These are phyloP conservation scores for Leptosphaerulina australis DNA, from an alignment of 2,329 filamentous ascomycete genomes.

Conservation along the genomic window DNA sequence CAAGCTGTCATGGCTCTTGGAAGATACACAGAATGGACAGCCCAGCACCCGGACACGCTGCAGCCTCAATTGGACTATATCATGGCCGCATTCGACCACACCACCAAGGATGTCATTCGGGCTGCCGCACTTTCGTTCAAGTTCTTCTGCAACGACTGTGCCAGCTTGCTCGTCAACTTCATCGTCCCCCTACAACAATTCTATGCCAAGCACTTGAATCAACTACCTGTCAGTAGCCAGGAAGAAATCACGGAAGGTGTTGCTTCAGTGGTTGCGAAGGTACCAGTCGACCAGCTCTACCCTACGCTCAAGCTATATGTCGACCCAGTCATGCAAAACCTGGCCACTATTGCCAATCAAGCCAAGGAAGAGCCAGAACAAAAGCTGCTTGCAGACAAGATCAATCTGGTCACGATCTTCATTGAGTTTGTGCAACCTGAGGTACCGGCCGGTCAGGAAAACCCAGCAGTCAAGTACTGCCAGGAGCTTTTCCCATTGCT, in stretches of 20 bases:
- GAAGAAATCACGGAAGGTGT: constrained; percentile 97
- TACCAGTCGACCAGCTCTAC: constrained; percentile 80
- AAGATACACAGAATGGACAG: constrained; percentile 97
- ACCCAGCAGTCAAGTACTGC: constrained; percentile 95
- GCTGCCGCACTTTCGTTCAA: constrained; percentile 94
- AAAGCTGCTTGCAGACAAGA: constrained; percentile 85
- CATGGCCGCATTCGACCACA: constrained; percentile 86
- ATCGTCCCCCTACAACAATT: constrained; percentile 88
- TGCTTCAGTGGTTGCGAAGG: constrained; percentile 85
- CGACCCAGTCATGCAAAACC: constrained; percentile 82
- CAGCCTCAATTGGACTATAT: constrained; percentile 95
- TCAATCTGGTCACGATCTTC: constrained; percentile 91
- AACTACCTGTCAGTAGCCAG: constrained; percentile 82
- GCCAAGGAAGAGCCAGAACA: constrained; percentile 84
- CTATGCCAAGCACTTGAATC: constrained; percentile 87
- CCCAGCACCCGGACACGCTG: constrained; percentile 88
- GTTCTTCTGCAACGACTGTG: constrained; percentile 96
- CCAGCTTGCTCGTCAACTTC: constrained; percentile 80
- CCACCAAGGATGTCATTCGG: constrained; percentile 86
- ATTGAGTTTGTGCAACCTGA: constrained; percentile 79
- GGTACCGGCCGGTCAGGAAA: constrained; percentile 70
- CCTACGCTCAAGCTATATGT: constrained; percentile 88
- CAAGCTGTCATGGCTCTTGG: constrained; percentile 97
- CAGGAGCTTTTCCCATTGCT: constrained; percentile 90
- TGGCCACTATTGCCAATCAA: constrained; percentile 86